phyloP scores from a whole-genome alignment of 768 basidiomycete genomes.

The Boletus subcaerulescens region DNA sequence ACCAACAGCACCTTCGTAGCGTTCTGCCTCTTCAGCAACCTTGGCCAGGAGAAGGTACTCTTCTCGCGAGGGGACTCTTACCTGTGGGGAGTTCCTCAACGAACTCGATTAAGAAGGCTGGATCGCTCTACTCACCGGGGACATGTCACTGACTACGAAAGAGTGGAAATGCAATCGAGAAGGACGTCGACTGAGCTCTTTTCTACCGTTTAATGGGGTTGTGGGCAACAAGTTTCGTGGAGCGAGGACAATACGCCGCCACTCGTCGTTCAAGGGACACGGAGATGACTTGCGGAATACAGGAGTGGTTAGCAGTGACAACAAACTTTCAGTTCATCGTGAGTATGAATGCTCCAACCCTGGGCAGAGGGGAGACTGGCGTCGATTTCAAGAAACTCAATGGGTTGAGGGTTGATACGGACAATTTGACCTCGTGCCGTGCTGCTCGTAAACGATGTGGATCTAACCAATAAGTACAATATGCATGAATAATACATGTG shows the following conservation, averaged over 20 bases:
- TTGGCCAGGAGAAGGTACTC: conserved; percentile 66
- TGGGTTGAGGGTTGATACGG: conserved; percentile 29
- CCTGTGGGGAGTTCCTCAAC: conserved; percentile 16
- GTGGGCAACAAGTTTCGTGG: conserved; percentile 28
- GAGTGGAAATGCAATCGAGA: conserved; percentile 6
- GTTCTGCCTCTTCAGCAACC: conserved; percentile 84
- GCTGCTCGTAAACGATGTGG: neutral
- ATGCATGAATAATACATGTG: neutral
- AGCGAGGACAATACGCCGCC: conserved; percentile 8
- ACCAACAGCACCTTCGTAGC: conserved; percentile 67
- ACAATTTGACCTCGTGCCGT: conserved; percentile 16
- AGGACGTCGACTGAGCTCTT: conserved; percentile 15
- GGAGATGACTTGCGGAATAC: conserved; percentile 8
- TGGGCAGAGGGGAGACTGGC: conserved; percentile 28
- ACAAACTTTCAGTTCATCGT: conserved; percentile 3
- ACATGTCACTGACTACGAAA: conserved; percentile 18
- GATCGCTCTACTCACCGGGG: conserved; percentile 26
- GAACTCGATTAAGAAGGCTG: neutral
- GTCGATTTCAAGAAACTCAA: conserved; percentile 9
- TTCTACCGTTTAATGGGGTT: conserved; percentile 31
- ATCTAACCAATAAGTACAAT: conserved; percentile 1
- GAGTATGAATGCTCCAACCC: conserved; percentile 17
- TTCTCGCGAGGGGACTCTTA: conserved; percentile 32
- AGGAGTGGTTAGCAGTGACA: conserved; percentile 1
- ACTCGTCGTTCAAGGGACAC: conserved; percentile 13